Conservation (phyloP, 2,329 filamentous ascomycete species). For the Ampelomyces quisqualis region DNA sequence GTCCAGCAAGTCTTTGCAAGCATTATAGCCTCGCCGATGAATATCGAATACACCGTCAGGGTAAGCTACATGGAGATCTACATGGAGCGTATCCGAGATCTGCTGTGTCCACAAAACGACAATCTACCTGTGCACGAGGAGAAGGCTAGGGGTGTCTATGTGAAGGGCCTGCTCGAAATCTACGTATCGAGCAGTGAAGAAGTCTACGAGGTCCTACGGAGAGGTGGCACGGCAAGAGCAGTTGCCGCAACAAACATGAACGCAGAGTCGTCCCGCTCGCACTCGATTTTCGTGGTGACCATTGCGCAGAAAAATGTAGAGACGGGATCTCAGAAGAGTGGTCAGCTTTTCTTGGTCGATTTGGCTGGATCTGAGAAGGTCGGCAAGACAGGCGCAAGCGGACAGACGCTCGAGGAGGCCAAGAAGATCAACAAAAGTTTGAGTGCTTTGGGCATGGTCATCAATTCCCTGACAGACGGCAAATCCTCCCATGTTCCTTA, state of each 20-base stretch:
- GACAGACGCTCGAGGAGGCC: slow-evolving; percentile 94
- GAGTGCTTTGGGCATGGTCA: slow-evolving; percentile 97
- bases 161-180: slow-evolving; percentile 90
- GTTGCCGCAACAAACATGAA: slow-evolving; percentile 99
- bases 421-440: slow-evolving; percentile 99
- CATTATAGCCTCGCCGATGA: slow-evolving; percentile 86
- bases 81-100: slow-evolving; percentile 96
- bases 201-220: slow-evolving; percentile 94
- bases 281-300: slow-evolving; percentile 97
- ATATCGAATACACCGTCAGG: slow-evolving; percentile 97
- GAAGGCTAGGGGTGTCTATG: slow-evolving; percentile 92
- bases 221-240: slow-evolving; percentile 84
- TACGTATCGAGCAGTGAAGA: slow-evolving; percentile 95
- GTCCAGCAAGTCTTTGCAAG: slow-evolving; percentile 96
- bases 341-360: slow-evolving; percentile 96
- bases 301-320: slow-evolving; percentile 98
- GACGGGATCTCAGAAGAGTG: slow-evolving; percentile 92
- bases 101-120: slow-evolving; percentile 89
- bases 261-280: slow-evolving; percentile 93
- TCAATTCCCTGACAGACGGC: slow-evolving; percentile 93
- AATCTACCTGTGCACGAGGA: slow-evolving; percentile 98
- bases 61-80: slow-evolving; percentile 99
- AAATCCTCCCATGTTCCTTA: slow-evolving; percentile 97
- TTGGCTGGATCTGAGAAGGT: slow-evolving; percentile 98
- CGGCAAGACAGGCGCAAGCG: slow-evolving; percentile 95